Conservation (phyloP, 345 rosid species). For the Arabis alpina region DNA sequence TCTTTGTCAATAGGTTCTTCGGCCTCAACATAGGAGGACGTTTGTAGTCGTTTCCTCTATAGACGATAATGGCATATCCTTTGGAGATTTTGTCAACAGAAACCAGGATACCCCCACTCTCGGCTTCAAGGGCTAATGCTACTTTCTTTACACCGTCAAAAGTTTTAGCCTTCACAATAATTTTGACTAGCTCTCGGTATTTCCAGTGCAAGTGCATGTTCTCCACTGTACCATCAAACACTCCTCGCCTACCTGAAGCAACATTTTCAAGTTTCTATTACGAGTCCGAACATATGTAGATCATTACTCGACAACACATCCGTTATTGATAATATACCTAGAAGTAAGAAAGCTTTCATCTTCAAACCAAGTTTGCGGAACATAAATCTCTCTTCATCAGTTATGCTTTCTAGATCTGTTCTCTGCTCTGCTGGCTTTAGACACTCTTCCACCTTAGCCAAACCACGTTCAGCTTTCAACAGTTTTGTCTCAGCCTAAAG, state of each 20-base stretch:
- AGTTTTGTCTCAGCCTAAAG: conserved; percentile 74
- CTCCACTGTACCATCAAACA: conserved; percentile 94
- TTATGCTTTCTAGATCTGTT: conserved; percentile 75
- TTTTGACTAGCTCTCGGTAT: conserved; percentile 83
- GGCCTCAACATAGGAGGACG: conserved; percentile 88
- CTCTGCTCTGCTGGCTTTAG: conserved; percentile 67
- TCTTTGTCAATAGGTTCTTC: conserved; percentile 84
- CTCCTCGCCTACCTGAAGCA: conserved; percentile 86
- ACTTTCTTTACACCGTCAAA: conserved; percentile 83
- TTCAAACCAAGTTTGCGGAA: conserved; percentile 92
- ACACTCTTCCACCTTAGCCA: conserved; percentile 76
- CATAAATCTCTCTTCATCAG: conserved; percentile 97
- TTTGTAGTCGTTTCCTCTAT: conserved; percentile 78
- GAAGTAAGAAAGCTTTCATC: conserved; percentile 94
- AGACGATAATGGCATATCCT: conserved; percentile 85
- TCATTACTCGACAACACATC: not conserved
- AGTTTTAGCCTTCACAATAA: conserved; percentile 68
- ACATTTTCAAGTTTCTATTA: conserved; percentile 27
- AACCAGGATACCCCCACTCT: conserved; percentile 89
- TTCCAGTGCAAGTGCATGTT: conserved; percentile 99
- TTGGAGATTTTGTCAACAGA: conserved; percentile 89
- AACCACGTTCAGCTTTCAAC: conserved; percentile 68
- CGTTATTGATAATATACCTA: conserved; percentile 54
- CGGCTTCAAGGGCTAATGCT: conserved; percentile 93
- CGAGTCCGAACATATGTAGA: conserved; percentile 13